Evolutionary conservation across 306 rosid species (phyloP).

Genomic region (Rosa multiflora): DNA sequence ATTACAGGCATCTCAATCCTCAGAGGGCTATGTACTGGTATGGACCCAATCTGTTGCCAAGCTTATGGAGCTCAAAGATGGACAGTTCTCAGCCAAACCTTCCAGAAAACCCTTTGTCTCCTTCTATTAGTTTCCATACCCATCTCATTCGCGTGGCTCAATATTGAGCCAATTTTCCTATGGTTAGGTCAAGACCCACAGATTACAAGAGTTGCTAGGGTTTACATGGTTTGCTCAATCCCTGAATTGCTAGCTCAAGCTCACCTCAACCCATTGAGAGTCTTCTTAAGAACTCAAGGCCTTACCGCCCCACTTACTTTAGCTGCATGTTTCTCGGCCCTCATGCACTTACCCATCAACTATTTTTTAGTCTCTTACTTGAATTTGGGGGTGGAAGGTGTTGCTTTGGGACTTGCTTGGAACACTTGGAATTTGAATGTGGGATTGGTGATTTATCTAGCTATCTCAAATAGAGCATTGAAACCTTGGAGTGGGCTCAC

Average conservation of each 20-base stretch:
- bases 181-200: conserved; percentile 82
- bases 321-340: conserved; percentile 58
- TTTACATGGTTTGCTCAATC: conserved; percentile 67
- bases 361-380: conserved; percentile 52
- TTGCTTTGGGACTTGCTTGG: conserved; percentile 72
- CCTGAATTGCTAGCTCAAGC: conserved; percentile 88
- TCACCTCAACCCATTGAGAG: conserved; percentile 58
- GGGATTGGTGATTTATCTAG: conserved; percentile 55
- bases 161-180: conserved; percentile 59
- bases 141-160: conserved; percentile 69
- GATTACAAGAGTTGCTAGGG: conserved; percentile 64
- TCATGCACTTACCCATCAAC: conserved; percentile 58
- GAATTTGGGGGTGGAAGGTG: conserved; percentile 64
- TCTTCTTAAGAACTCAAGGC: conserved; percentile 76
- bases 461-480: conserved; percentile 49
- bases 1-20: conserved; percentile 74
- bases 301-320: conserved; percentile 64
- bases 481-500: conserved; percentile 75
- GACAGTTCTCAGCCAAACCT: conserved; percentile 67
- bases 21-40: conserved; percentile 69
- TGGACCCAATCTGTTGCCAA: conserved; percentile 96
- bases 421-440: conserved; percentile 61
- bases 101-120: conserved; percentile 62
- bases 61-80: conserved; percentile 81
- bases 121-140: conserved; percentile 69